These are phyloP conservation scores for Saturnispora halmiae DNA, from an alignment of 805 yeast species.

Conservation along the genomic window DNA sequence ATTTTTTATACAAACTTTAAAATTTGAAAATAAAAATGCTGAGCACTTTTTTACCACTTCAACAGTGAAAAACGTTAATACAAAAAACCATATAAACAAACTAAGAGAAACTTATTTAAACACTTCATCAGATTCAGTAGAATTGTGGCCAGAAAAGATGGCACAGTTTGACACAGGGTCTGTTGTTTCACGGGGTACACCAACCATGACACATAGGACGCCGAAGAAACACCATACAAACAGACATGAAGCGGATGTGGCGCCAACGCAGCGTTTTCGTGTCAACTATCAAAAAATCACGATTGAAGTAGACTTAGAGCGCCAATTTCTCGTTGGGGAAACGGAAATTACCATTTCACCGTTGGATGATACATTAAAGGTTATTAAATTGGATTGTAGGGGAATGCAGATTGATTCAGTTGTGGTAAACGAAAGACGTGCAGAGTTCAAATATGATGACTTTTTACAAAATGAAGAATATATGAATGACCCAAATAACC, in stretches of 20 bases:
- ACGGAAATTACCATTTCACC: slow-evolving; percentile 84
- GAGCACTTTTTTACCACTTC: too few relatives aligned
- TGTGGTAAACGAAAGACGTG: slow-evolving; percentile 51
- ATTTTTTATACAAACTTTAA: too few relatives aligned
- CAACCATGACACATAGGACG: slow-evolving; percentile 14
- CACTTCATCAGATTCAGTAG: slow-evolving; percentile 18
- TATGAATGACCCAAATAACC: slow-evolving; percentile 25
- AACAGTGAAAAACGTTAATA: too few relatives aligned
- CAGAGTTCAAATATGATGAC: slow-evolving; percentile 50
- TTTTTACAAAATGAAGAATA: slow-evolving; percentile 30
- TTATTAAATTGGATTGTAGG: slow-evolving; percentile 70
- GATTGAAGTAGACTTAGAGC: slow-evolving; percentile 70
- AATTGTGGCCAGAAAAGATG: neutral
- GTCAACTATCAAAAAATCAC: slow-evolving; percentile 80
- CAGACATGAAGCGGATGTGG: slow-evolving; percentile 20
- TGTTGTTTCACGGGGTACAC: slow-evolving; percentile 11
- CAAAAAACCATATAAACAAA: too few relatives aligned
- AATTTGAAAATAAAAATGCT: too few relatives aligned
- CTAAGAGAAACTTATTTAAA: too few relatives aligned
- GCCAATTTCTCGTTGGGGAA: slow-evolving; percentile 50
- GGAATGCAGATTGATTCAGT: slow-evolving; percentile 59
- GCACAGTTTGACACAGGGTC: slow-evolving; percentile 5
- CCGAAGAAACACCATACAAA: slow-evolving; percentile 18
- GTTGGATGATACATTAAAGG: slow-evolving; percentile 44
- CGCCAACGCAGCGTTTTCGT: slow-evolving; percentile 41